phyloP scores from a whole-genome alignment of 169 alveolate species.

The Plasmodium vivax region DNA sequence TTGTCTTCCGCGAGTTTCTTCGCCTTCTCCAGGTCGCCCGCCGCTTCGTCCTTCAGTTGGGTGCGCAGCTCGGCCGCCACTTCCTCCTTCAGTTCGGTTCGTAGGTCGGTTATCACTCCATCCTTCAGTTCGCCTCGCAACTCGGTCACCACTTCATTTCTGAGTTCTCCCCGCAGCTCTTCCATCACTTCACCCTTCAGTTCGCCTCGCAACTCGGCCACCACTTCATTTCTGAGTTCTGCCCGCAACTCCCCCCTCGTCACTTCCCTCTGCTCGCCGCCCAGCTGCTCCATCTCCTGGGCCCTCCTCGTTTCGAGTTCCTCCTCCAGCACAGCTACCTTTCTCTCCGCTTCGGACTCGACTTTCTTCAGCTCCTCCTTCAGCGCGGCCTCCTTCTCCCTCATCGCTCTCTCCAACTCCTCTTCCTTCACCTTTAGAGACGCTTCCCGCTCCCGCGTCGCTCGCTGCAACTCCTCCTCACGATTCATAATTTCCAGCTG shows the following conservation, averaged over 20 bases:
- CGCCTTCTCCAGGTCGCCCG: conserved; percentile 22
- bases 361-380: conserved; percentile 46
- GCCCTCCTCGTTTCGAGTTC: conserved; percentile 13
- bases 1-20: conserved; percentile 24
- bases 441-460: conserved; percentile 15
- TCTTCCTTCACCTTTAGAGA: conserved; percentile 14
- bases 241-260: neutral
- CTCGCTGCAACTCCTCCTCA: neutral
- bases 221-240: conserved; percentile 2
- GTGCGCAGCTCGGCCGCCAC: neutral
- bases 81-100: conserved; percentile 3
- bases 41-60: neutral
- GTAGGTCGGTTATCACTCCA: neutral
- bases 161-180: neutral
- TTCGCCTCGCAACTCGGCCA: neutral
- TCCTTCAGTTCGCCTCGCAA: neutral
- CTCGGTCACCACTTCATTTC: neutral
- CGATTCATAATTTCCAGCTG: conserved; percentile 38
- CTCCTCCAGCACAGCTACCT: conserved; percentile 1
- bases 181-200: neutral
- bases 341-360: conserved; percentile 17
- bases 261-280: conserved; percentile 14
- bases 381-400: conserved; percentile 9
- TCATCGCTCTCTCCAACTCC: conserved; percentile 7
- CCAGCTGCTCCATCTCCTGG: conserved; percentile 17